Percentiles rank a stretch among this genome's conserved stretches.
phyloP scores from a whole-genome alignment of 2,329 filamentous ascomycete genomes.

The Trichoderma cornu-damae region DNA sequence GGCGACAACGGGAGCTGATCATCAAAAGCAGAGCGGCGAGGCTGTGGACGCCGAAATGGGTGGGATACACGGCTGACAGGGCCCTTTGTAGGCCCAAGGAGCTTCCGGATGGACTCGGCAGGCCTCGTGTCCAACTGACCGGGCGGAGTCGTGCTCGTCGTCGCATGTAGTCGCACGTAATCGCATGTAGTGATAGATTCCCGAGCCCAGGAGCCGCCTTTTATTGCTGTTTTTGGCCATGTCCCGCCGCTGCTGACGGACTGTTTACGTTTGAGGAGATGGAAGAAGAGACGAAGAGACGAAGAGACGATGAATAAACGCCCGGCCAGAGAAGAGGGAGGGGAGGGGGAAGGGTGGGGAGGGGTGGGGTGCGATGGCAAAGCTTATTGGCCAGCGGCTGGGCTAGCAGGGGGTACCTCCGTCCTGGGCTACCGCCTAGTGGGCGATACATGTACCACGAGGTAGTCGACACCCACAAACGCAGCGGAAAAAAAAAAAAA shows the following conservation, averaged over 20 bases:
- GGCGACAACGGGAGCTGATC: background rate
- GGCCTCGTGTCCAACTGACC: background rate
- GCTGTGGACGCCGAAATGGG: background rate
- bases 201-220: conserved; percentile 1
- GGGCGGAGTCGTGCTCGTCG: no score
- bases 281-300: background rate
- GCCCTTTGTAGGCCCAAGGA: background rate
- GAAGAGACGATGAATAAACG: background rate
- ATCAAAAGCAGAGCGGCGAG: background rate
- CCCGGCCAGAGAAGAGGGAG: background rate
- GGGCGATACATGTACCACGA: background rate
- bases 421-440: background rate
- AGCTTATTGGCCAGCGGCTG: conserved; percentile 12
- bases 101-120: conserved; percentile 5
- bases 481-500: background rate
- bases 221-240: background rate
- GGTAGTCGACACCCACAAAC: background rate
- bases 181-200: no score
- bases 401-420: background rate
- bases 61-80: background rate
- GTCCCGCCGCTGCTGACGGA: background rate
- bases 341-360: background rate
- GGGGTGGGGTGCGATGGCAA: background rate
- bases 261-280: background rate
- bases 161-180: no score